Base-by-base conservation (phyloP, 208 protist genomes). In the Leishmania guyanensis region DNA sequence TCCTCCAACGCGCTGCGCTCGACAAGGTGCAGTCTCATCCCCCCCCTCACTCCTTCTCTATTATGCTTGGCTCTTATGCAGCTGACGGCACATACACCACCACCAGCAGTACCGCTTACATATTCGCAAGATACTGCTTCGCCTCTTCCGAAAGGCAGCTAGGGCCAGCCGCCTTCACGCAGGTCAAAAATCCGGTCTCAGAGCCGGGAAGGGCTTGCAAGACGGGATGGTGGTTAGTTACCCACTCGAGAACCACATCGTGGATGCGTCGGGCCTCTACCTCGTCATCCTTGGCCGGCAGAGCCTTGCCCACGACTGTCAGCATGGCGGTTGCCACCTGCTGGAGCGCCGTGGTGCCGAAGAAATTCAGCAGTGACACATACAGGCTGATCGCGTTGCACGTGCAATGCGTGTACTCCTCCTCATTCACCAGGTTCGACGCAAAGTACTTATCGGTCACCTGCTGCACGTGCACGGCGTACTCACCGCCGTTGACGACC, bases 191-290 rank as follows among this genome's bases (percentile, higher is more conserved):
- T 54, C 77, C 84, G 33, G 82, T 65, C 4, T 48, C 77, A 3
- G 81, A 75, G 29, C 75, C 84, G 14, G 84, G 85, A 14, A 79
- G 36, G 26, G 71, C 78, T 53, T 85, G 79, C 33, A 96, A 58
- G 22, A 94, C 54, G 16, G 92, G 88, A 77, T 92, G 79, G 20
- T 87, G 58, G 65, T 88, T 80, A 46, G 79, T 75, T 20, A 96
- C 83, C 94, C 92, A 96, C 62, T 75, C 72, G 51, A 97, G 75
- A 62, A 97, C 77, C 17, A 86, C 84, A 72, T 96, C 92, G 81
- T 97, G 94, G 29, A 97, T 86, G 56, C 88, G 86, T 58, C 78
- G 73, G 4, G 94, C 91, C 85, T 97, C 92, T 20, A 92, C 86
- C 64, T 92, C 86, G 80, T 97, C 94, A n/a, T 86, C 89, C 50